A percentile compares a stretch with the other conserved stretches of the same genome.
phyloP scores from a whole-genome alignment of 2,329 filamentous ascomycete species.

The Arachnomyces sp. region DNA sequence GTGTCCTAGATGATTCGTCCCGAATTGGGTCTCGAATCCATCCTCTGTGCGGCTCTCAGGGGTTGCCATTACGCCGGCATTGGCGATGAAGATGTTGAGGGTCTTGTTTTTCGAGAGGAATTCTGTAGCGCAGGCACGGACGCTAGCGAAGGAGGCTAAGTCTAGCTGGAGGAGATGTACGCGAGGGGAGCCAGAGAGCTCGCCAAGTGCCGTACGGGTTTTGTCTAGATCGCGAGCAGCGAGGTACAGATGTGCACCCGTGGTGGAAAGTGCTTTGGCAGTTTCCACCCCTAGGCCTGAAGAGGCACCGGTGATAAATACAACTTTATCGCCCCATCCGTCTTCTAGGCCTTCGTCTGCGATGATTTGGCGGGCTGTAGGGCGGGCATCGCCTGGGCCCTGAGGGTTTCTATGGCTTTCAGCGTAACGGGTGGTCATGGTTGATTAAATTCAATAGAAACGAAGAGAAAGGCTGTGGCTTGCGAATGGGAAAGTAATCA shows the following conservation, averaged over 20 bases:
- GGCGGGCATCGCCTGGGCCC: conserved; percentile 20
- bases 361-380: conserved; percentile 19
- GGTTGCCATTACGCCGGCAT: conserved; percentile 33
- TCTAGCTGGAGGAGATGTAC: conserved; percentile 25
- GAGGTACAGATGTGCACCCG: conserved; percentile 30
- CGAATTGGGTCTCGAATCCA: conserved; percentile 44
- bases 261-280: conserved; percentile 27
- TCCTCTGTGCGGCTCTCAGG: conserved; percentile 23
- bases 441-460: too few species aligned
- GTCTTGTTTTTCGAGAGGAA: conserved; percentile 22
- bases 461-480: too few species aligned
- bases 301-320: conserved; percentile 37
- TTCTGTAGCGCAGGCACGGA: conserved; percentile 24
- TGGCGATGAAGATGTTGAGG: conserved; percentile 37
- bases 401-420: conserved; percentile 15
- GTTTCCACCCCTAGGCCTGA: conserved; percentile 31
- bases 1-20: conserved; percentile 45
- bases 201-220: conserved; percentile 21
- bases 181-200: conserved; percentile 14
- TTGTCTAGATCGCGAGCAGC: conserved; percentile 30
- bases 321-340: conserved; percentile 13
- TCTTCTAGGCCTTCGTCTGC: conserved; percentile 14
- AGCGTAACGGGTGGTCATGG: conserved; percentile 14
- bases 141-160: conserved; percentile 22
- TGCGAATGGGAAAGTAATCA: too few species aligned